phyloP scores from a whole-genome alignment of 73 alveolate genomes.

The Paramecium sonneborni region DNA sequence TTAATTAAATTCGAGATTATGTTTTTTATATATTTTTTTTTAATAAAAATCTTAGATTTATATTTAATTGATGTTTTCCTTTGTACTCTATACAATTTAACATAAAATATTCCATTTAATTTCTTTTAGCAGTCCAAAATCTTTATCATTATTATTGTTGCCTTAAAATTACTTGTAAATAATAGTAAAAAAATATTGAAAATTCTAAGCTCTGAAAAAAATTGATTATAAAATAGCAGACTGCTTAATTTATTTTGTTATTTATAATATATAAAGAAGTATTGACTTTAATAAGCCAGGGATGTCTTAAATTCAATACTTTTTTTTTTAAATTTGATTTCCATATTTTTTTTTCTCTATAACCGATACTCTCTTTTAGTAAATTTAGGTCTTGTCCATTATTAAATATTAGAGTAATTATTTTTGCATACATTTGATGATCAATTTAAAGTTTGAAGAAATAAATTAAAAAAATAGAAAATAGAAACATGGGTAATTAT shows the following conservation, averaged over 20 bases:
- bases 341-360: not conserved
- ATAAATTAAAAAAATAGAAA: not conserved
- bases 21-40: no score
- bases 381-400: not conserved
- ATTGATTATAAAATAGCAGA: not conserved
- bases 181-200: not conserved
- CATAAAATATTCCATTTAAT: no score
- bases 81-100: no score
- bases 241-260: not conserved
- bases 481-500: not conserved
- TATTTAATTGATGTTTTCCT: no score
- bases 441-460: not conserved
- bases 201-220: not conserved
- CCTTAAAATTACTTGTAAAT: no score
- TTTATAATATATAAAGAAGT: not conserved
- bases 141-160: no score
- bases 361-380: not conserved
- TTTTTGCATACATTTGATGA: not conserved
- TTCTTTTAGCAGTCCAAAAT: no score
- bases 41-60: no score
- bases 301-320: no score
- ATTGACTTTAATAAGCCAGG: no score
- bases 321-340: not conserved
- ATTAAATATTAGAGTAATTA: not conserved
- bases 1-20: no score